Percentiles rank a stretch among this genome's conserved stretches.
Conservation (phyloP, 768 basidiomycete genomes). For the Podaxis sp. region DNA sequence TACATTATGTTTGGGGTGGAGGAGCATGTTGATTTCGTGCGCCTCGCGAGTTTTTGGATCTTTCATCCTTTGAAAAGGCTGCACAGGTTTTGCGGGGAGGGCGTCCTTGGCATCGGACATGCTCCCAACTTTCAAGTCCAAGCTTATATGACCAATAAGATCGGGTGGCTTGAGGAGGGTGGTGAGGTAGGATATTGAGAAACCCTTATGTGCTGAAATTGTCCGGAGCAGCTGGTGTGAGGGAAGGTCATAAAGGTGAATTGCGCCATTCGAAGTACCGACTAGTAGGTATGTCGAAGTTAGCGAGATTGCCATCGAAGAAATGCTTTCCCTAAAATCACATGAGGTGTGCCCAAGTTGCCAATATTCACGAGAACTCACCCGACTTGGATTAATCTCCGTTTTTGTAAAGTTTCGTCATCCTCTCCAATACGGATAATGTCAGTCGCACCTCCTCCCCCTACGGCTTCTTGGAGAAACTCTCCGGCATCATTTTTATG, state of each 20-base stretch:
- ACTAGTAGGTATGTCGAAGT: constrained; percentile 78
- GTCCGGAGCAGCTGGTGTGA: constrained; percentile 89
- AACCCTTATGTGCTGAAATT: constrained; percentile 67
- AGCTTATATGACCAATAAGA: constrained; percentile 75
- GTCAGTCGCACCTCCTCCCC: constrained; percentile 70
- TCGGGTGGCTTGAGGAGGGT: constrained; percentile 88
- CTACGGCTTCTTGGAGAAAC: constrained; percentile 63
- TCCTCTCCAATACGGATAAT: constrained; percentile 68
- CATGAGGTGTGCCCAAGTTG: constrained; percentile 5
- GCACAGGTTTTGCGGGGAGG: constrained; percentile 65
- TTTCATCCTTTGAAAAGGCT: constrained; percentile 71
- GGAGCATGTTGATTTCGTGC: constrained; percentile 68
- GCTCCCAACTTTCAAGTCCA: constrained; percentile 44
- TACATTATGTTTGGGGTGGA: constrained; percentile 51
- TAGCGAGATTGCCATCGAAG: constrained; percentile 72
- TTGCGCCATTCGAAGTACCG: constrained; percentile 71
- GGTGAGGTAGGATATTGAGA: constrained; percentile 68
- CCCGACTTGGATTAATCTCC: constrained; percentile 72
- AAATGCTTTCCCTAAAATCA: constrained; percentile 64
- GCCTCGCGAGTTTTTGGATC: constrained; percentile 65
- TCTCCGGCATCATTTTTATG: constrained; percentile 54
- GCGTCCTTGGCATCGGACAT: constrained; percentile 49
- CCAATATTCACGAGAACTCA: constrained; percentile 29
- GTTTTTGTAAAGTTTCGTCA: constrained; percentile 46
- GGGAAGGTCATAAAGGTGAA: constrained; percentile 83